These are phyloP conservation scores for Raddia distichophylla DNA, from an alignment of 176 grass and related monocot species.

Conservation along the genomic window DNA sequence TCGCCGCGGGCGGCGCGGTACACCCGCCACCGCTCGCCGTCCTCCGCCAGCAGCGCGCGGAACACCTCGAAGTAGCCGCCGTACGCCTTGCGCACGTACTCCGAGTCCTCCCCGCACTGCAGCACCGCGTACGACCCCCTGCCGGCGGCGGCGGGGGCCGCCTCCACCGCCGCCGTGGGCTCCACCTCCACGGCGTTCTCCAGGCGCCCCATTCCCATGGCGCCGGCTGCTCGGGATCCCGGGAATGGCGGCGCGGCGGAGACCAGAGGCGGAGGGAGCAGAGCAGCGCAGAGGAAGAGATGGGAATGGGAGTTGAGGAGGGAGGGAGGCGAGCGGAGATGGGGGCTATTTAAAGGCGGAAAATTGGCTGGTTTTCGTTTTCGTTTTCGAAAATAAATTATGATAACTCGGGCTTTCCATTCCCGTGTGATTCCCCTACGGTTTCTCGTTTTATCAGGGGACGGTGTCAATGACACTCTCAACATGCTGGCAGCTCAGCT, in stretches of 20 bases:
- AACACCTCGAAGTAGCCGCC: conserved; percentile 86
- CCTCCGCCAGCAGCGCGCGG: conserved; percentile 65
- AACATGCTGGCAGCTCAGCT: background rate
- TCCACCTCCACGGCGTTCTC: conserved; percentile 12
- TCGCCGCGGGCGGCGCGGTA: conserved; percentile 69
- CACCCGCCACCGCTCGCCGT: conserved; percentile 69
- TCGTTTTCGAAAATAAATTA: background rate
- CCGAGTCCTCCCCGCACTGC: conserved; percentile 89
- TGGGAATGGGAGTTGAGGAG: background rate
- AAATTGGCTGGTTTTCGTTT: background rate
- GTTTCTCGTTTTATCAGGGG: background rate
- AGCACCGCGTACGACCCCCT: conserved; percentile 58
- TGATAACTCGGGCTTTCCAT: background rate
- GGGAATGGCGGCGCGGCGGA: conserved; percentile 17
- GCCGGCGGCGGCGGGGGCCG: background rate
- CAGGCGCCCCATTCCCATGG: conserved; percentile 55
- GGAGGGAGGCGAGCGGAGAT: background rate
- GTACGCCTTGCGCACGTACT: conserved; percentile 77
- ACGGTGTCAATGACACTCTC: background rate
- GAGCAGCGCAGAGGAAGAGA: background rate
- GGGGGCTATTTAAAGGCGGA: conserved; percentile 30
- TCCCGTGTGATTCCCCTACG: background rate
- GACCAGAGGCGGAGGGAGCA: background rate
- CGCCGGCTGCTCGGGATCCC: background rate
- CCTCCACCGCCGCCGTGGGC: background rate